phyloP scores from a whole-genome alignment of 1,284 basidiomycete genomes.

The Sanghuangporus weigelae region DNA sequence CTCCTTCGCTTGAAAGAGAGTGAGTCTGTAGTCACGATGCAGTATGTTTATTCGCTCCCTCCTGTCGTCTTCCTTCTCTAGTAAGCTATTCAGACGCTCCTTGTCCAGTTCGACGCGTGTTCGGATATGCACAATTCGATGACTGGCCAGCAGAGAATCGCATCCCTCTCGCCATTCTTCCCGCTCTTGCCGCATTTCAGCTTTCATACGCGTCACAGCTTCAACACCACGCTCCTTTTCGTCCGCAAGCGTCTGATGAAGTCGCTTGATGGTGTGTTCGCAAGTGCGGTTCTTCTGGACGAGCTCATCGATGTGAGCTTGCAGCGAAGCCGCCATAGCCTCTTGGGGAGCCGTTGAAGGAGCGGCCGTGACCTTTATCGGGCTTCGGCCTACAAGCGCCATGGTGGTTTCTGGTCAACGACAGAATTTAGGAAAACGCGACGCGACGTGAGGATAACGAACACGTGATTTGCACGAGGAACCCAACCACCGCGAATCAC shows the following conservation, averaged over 20 bases:
- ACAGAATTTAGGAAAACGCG: not conserved
- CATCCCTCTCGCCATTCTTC: conserved; percentile 54
- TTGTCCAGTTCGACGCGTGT: conserved; percentile 47
- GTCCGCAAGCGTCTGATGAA: conserved; percentile 39
- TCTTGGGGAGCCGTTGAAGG: conserved; percentile 39
- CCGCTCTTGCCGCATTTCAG: conserved; percentile 48
- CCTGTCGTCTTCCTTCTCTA: conserved; percentile 46
- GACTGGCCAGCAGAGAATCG: conserved; percentile 54
- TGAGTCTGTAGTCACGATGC: conserved; percentile 59
- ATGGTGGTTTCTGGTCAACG: conserved; percentile 4
- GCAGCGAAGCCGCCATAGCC: conserved; percentile 48
- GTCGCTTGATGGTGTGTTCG: conserved; percentile 50
- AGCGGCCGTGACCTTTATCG: conserved; percentile 10
- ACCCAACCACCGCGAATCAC: not conserved
- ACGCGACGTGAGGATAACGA: not conserved
- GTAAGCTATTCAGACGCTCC: conserved; percentile 42
- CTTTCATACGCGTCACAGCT: conserved; percentile 38
- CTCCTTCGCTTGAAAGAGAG: conserved; percentile 57
- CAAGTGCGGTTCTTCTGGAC: conserved; percentile 57
- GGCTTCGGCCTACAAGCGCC: conserved; percentile 16
- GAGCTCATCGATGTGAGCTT: conserved; percentile 61
- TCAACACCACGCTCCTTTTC: conserved; percentile 43
- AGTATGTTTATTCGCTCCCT: conserved; percentile 49
- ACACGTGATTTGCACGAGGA: not conserved
- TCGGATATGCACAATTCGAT: conserved; percentile 57